Evolutionary conservation across 2,329 filamentous ascomycete genomes (phyloP).

Genomic region (Nigrograna mackinnonii): DNA sequence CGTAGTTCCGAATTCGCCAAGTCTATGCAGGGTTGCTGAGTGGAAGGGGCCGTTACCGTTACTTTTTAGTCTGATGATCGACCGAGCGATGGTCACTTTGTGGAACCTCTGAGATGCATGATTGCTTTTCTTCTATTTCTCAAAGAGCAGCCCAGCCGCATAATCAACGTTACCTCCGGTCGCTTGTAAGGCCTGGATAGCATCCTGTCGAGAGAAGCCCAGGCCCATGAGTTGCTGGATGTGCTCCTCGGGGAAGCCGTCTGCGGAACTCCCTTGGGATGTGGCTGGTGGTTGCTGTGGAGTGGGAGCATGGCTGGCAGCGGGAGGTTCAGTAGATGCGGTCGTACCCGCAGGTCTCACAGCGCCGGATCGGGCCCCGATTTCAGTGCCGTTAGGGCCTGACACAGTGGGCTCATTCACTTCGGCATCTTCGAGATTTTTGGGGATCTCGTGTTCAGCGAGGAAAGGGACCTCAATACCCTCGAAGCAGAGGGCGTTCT

Average conservation of each 20-base stretch:
- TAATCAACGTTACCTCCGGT: slow-evolving; percentile 85
- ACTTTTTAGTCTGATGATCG: slow-evolving; percentile 3
- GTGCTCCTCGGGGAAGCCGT: slow-evolving; percentile 61
- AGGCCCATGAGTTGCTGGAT: slow-evolving; percentile 74
- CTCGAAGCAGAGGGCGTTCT: slow-evolving; percentile 85
- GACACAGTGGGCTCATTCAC: slow-evolving; percentile 81
- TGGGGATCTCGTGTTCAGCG: slow-evolving; percentile 93
- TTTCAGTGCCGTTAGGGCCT: slow-evolving; percentile 85
- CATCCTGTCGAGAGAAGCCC: slow-evolving; percentile 76
- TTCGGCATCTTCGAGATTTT: slow-evolving; percentile 70
- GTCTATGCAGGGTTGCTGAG: slow-evolving; percentile 6
- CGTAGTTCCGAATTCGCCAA: slow-evolving; percentile 5
- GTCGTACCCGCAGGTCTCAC: slow-evolving; percentile 59
- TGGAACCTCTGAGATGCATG: slow-evolving; percentile 1
- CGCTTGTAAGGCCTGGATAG: slow-evolving; percentile 78
- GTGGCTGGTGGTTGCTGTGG: slow-evolving; percentile 20
- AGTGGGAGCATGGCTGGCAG: slow-evolving; percentile 16
- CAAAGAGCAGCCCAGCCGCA: slow-evolving; percentile 79
- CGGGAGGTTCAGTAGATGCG: slow-evolving; percentile 32
- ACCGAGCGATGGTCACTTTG: background rate
- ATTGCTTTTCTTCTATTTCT: slow-evolving; percentile 1
- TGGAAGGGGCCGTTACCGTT: slow-evolving; percentile 2
- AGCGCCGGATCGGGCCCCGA: slow-evolving; percentile 82
- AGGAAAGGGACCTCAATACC: slow-evolving; percentile 88
- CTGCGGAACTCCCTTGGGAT: slow-evolving; percentile 16